These are phyloP conservation scores for Lentinula detonsa DNA, from an alignment of 768 basidiomycete genomes.

Conservation along the genomic window DNA sequence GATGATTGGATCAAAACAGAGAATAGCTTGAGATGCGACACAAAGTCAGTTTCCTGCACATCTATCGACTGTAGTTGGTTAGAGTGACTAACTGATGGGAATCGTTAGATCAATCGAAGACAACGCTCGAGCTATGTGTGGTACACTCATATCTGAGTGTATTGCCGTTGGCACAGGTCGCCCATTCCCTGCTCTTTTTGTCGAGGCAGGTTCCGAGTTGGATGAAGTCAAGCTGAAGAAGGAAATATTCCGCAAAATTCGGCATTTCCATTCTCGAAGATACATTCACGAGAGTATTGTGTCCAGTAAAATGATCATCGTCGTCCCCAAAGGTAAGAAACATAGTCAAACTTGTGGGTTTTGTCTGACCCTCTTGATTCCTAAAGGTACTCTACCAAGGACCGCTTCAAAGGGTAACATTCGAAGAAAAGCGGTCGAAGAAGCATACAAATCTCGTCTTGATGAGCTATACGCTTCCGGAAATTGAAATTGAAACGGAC, in stretches of 20 bases:
- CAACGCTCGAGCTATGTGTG: slow-evolving; percentile 62
- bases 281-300: slow-evolving; percentile 78
- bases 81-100: background rate
- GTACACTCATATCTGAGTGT: slow-evolving; percentile 61
- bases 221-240: slow-evolving; percentile 56
- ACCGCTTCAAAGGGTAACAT: slow-evolving; percentile 83
- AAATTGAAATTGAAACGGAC: background rate
- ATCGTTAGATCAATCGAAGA: slow-evolving; percentile 66
- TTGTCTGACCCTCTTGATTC: slow-evolving; percentile 42
- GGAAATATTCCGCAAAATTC: slow-evolving; percentile 67
- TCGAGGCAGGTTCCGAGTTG: slow-evolving; percentile 54
- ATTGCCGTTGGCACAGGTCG: slow-evolving; percentile 74
- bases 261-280: slow-evolving; percentile 66
- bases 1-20: slow-evolving; percentile 87
- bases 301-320: slow-evolving; percentile 55
- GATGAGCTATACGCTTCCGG: slow-evolving; percentile 43
- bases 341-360: background rate
- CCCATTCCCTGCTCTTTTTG: slow-evolving; percentile 70
- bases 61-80: slow-evolving; percentile 9
- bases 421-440: slow-evolving; percentile 71
- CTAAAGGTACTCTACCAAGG: slow-evolving; percentile 60
- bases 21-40: slow-evolving; percentile 73
- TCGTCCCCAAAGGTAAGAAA: slow-evolving; percentile 45
- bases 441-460: slow-evolving; percentile 48
- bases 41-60: slow-evolving; percentile 37